These are phyloP conservation scores for Trichoderma sp. DNA, from an alignment of 2,329 filamentous ascomycete genomes.

Conservation along the genomic window DNA sequence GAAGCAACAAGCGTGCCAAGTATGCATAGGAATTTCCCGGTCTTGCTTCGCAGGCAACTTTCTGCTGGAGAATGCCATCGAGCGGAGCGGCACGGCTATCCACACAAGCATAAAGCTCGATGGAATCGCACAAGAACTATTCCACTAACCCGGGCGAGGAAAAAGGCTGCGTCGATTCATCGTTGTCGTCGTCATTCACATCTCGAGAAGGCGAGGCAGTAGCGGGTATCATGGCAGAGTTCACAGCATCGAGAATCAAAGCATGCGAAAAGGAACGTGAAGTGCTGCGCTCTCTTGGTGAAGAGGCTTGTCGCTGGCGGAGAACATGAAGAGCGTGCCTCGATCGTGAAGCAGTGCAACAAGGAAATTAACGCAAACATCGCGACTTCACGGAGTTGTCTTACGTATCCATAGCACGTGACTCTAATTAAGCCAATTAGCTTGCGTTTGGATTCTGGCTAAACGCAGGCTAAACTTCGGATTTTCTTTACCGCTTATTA, in stretches of 20 bases:
- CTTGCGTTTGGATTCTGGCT: background rate
- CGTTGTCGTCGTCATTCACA: background rate
- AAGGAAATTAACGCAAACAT: background rate
- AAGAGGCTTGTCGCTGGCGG: background rate
- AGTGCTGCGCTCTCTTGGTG: background rate
- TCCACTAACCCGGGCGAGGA: constrained; percentile 2
- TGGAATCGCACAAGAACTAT: background rate
- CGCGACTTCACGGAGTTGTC: background rate
- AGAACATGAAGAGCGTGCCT: background rate
- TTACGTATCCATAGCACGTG: background rate
- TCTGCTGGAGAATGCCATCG: background rate
- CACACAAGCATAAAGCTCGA: background rate
- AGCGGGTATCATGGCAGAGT: background rate
- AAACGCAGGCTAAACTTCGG: background rate
- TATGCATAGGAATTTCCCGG: constrained; percentile 1
- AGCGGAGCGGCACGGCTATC: constrained; percentile 12
- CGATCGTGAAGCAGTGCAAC: background rate
- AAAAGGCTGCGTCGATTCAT: background rate
- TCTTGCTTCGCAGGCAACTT: constrained; percentile 3
- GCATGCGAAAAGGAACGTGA: background rate
- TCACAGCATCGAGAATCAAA: background rate
- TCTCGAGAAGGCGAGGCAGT: background rate
- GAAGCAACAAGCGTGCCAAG: background rate
- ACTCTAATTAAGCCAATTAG: background rate
- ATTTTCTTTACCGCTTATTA: fast-evolving